phyloP scores from a whole-genome alignment of 768 basidiomycete genomes.

The Phaffia australis region DNA sequence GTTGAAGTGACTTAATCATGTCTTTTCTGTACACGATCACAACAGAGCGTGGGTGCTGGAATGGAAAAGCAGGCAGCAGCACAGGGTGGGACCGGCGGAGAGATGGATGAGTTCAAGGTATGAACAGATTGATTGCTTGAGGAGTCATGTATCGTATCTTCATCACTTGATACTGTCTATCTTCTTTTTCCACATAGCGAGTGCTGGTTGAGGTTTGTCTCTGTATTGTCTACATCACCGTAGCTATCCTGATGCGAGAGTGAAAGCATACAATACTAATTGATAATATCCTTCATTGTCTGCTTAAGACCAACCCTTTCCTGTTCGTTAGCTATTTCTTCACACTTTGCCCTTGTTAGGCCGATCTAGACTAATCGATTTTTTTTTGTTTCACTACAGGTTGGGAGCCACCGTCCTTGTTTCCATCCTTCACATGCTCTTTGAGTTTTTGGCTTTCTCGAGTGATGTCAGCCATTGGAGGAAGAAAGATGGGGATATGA shows the following conservation, averaged over 20 bases:
- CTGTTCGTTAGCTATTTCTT: slow-evolving; percentile 48
- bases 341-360: no score
- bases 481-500: slow-evolving; percentile 76
- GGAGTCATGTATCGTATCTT: no score
- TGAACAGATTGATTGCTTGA: no score
- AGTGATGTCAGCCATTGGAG: slow-evolving; percentile 92
- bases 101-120: neutral
- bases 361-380: no score
- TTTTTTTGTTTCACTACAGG: no score
- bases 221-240: neutral
- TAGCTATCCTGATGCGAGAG: neutral
- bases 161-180: neutral
- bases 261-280: neutral
- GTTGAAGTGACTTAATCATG: no score
- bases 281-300: slow-evolving; percentile 49
- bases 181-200: slow-evolving; percentile 42
- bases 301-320: slow-evolving; percentile 50
- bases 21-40: no score
- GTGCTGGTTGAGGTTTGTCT: slow-evolving; percentile 51
- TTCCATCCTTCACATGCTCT: slow-evolving; percentile 77
- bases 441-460: slow-evolving; percentile 87
- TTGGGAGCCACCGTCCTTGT: slow-evolving; percentile 59
- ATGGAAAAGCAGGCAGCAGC: slow-evolving; percentile 21
- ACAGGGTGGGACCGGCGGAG: slow-evolving; percentile 24
- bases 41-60: neutral